These are phyloP conservation scores for Ophiocordyceps unilateralis DNA, from an alignment of 2,329 filamentous ascomycete genomes.

Conservation along the genomic window DNA sequence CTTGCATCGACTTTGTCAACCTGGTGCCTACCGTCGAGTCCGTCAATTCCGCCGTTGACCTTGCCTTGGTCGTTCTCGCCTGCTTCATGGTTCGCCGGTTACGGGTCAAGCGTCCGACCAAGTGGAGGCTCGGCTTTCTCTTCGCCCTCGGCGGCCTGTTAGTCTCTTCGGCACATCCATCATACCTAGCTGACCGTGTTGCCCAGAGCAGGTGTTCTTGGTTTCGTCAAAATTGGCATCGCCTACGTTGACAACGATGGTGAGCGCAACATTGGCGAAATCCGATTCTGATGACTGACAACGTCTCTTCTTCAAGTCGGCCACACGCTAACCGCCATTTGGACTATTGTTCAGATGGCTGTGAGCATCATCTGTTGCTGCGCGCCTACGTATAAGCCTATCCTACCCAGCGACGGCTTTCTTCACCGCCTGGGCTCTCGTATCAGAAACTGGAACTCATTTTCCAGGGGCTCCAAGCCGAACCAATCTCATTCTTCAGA, in stretches of 20 bases:
- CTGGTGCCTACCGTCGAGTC: background rate
- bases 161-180: background rate
- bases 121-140: background rate
- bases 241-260: background rate
- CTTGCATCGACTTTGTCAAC: background rate
- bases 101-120: background rate
- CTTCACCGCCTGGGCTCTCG: background rate
- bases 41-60: background rate
- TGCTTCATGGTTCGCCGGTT: background rate
- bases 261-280: background rate
- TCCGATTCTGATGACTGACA: background rate
- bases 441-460: background rate
- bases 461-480: no score
- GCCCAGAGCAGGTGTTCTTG: background rate
- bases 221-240: background rate
- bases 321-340: background rate
- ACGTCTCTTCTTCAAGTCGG: background rate
- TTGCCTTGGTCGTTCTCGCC: background rate
- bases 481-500: background rate
- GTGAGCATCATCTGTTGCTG: background rate
- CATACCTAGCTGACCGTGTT: background rate
- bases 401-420: background rate
- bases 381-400: background rate
- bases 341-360: background rate
- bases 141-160: background rate